Percentiles rank a stretch among this genome's conserved stretches.
phyloP scores from a whole-genome alignment of 371 early-diverging fungal genomes.

The Phascolomyces articulosus region DNA sequence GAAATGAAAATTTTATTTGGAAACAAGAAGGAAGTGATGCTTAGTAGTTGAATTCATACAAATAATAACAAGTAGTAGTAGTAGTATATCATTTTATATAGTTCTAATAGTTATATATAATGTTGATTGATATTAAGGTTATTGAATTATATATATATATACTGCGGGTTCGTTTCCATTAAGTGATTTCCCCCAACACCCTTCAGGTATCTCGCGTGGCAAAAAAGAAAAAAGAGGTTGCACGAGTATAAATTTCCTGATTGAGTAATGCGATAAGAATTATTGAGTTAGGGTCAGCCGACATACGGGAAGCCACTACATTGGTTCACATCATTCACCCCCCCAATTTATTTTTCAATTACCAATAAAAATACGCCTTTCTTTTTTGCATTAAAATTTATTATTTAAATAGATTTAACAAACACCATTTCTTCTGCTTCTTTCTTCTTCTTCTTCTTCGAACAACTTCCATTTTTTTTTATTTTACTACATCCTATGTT shows the following conservation, averaged over 20 bases:
- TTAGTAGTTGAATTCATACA: no score
- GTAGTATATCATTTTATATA: no score
- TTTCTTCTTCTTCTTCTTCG: neutral
- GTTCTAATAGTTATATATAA: no score
- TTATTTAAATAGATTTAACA: neutral
- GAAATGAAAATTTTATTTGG: neutral
- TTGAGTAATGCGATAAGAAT: neutral
- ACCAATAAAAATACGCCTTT: neutral
- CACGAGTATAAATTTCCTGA: conserved; percentile 12
- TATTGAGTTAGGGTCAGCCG: neutral
- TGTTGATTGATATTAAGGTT: no score
- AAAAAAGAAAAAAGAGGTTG: conserved; percentile 46
- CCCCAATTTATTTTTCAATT: neutral
- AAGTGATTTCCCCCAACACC: no score
- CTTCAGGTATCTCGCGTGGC: conserved; percentile 2
- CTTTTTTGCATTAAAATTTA: neutral
- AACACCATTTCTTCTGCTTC: neutral
- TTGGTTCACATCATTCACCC: neutral
- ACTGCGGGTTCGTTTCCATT: no score
- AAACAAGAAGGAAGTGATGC: no score
- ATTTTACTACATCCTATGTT: neutral
- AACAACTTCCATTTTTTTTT: neutral
- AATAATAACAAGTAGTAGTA: no score
- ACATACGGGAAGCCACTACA: conserved; percentile 1
- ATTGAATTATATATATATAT: no score